Evolutionary conservation across 148 eudicot species (phyloP), one percentile per base, ranked within the genome.

Genomic region (Hydrangea macrophylla): DNA sequence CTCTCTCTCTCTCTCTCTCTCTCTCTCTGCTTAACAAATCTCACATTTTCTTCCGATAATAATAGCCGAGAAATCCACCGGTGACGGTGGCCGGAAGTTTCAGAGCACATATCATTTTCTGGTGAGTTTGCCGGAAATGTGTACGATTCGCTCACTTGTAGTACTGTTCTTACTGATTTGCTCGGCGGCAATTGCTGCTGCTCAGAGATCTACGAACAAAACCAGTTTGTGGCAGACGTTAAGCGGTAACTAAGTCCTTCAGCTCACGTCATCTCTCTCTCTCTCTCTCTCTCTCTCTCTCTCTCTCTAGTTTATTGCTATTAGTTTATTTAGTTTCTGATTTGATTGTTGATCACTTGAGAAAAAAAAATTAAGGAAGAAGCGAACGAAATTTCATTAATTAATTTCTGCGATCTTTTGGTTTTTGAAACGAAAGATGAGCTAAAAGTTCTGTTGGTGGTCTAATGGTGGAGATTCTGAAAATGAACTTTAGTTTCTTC

Each of bases 181-280:
- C 53, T 77, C 44, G n/a, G n/a, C n/a, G 13, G 55, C 65, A 27
- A 57, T 73, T 32, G 81, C 24, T 68, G 54, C 65, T 74, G 76
- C 74, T 5, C 65, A 74, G 57, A 9, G 80, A 79, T 76, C 83
- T 57, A 58, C 28, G 12, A 55, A 51, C 44, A 39, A 12, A 44
- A 40, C 55, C 60, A 23, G 55, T 28, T 0, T 10, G 50, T 79
- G 86, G 86, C 56, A 70, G 55, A 82, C 86, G 8, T 68, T 82
- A 13, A 23, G 44, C 60, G 86, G 86, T 82, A 50, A n/a, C n/a
- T n/a, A n/a, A 36, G 13, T 30, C 55, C 17, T n/a, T 55, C 59
- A 5, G 17, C 53, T 48, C 53, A 18, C 23, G 4, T 22, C 24
- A 7, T 1, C 35, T 27, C 44, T 36, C n/a, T 51, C 10, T 68